Base-by-base conservation (phyloP, 1,139 yeast genomes). In the Taphrina pruni region DNA sequence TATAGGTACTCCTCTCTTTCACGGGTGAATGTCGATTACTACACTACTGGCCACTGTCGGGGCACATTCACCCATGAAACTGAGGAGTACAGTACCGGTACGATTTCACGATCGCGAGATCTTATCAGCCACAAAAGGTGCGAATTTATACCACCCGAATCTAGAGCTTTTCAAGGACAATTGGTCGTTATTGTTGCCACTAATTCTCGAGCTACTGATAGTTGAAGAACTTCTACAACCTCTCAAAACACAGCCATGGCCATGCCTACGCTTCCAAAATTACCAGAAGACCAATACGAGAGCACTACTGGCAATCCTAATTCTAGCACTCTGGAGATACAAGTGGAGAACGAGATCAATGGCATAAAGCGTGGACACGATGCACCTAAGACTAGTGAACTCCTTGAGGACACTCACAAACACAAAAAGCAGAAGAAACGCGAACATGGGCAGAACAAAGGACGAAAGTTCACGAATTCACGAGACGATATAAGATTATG, bases 381-480 rank as follows among this genome's bases (percentile, higher is more conserved):
- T 6, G 12, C 39, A 1, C 1, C 17, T 6, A n/a, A 12, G 36
- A 39, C 56, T 17, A 52, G 51, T n/a, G 38, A 14, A 6, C 12
- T 9, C 20, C 32, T 4, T 14, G 67, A n/a, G 11, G 17, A 32
- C n/a, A 1, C 9, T 20, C 38, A 32, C n/a, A 32, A 36, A 26
- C 17, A 45, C 17, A 21, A 39, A n/a, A 54, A 26, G 50, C 50
- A 66, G 39, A 60, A 54, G 51, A 69, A 69, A 50, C 45, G 46
- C 20, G 66, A 48, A 21, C 58, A 65, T 14, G 72, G 72, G 2
- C 72, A 70, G n/a, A 70, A 70, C 38, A 70, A 70, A 51, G 65
- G 58, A 45, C 60, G 72, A 41, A 69, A 68, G 17, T 65, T 67
- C 39, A 38, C 55, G 11, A 48, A 51, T 17, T 56, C 65, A 14